phyloP scores from a whole-genome alignment of 2,329 filamentous ascomycete genomes.

The Ascochyta viciae-villosae region DNA sequence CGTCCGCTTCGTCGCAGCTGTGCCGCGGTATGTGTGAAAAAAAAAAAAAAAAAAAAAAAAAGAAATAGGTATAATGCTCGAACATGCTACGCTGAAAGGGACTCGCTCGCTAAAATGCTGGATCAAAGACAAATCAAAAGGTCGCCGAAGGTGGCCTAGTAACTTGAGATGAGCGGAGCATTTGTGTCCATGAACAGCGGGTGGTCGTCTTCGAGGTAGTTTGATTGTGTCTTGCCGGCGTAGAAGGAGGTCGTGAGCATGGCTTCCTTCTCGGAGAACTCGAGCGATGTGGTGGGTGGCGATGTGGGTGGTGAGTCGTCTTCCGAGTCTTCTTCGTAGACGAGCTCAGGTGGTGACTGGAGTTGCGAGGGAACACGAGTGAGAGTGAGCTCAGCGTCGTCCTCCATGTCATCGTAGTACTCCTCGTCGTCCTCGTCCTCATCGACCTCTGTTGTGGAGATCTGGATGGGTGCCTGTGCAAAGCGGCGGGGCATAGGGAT shows the following conservation, averaged over 20 bases:
- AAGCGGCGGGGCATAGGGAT: conserved; percentile 52
- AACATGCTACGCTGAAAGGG: conserved; percentile 38
- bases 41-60: conserved; percentile 27
- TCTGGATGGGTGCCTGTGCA: conserved; percentile 50
- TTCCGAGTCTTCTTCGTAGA: conserved; percentile 57
- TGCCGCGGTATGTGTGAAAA: conserved; percentile 26
- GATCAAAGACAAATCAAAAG: conserved; percentile 44
- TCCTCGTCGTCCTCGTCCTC: conserved; percentile 52
- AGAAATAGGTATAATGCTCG: conserved; percentile 41
- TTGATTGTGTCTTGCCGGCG: conserved; percentile 47
- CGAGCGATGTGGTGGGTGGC: conserved; percentile 53
- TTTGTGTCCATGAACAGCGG: conserved; percentile 51
- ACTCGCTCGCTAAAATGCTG: conserved; percentile 50
- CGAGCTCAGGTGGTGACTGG: conserved; percentile 58
- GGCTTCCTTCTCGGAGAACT: conserved; percentile 56
- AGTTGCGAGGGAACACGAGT: conserved; percentile 53
- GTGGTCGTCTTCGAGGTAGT: conserved; percentile 49
- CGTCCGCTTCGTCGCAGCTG: conserved; percentile 15
- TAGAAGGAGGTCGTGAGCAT: conserved; percentile 57
- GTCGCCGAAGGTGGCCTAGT: conserved; percentile 42
- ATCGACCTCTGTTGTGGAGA: conserved; percentile 54
- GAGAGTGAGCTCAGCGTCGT: conserved; percentile 56
- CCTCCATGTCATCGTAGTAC: conserved; percentile 56
- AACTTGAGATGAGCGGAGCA: conserved; percentile 51
- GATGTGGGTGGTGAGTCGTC: conserved; percentile 58